Evolutionary conservation across 202 grass and related monocot species (phyloP), one percentile per base, ranked within the genome.

Genomic region (Elaeis oleifera): DNA sequence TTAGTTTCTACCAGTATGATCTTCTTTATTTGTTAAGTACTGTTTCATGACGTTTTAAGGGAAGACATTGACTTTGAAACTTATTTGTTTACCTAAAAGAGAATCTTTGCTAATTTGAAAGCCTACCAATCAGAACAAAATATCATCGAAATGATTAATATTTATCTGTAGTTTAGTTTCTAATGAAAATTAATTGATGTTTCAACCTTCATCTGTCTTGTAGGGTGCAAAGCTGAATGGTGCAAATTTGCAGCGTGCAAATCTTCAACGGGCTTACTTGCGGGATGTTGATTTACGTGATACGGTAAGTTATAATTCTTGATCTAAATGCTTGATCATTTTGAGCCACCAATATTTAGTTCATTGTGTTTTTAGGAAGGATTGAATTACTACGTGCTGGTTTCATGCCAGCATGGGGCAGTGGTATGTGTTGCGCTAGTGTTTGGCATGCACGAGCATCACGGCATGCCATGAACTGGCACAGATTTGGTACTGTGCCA

Each of bases 231-330:
- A 85, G 73, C 78, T 96, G 76, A 59, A 77, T 19, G 60, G 84
- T 74, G 74, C 90, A 68, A 90, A 90, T 80, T 76, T 90, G 62
- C 81, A 90, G 71, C 79, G 67, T 29, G 90, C 87, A 79, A 96
- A 96, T 83, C 87, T 96, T 78, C 90, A 96, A 60, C 70, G 90
- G 70, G 90, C 90, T 76, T 96, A 90, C 76, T 71, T 96, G 49
- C 74, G 87, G 56, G 90, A 96, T 80, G 87, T 96, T 67, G 87
- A 96, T 85, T 68, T 96, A 75, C 87, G 90, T 65, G 86, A 83
- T 64, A 88, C 90, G 65, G 90, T 96, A 78, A 76, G 90, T 68
- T 64, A 44, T 44, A 44, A 44, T 59, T 49, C 32, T 27, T 60
- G 16, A 61, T 7, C 11, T 27, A 44, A 13, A 44, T 63, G 60